phyloP scores from a whole-genome alignment of 148 eudicot genomes.

The Diospyros kaki region DNA sequence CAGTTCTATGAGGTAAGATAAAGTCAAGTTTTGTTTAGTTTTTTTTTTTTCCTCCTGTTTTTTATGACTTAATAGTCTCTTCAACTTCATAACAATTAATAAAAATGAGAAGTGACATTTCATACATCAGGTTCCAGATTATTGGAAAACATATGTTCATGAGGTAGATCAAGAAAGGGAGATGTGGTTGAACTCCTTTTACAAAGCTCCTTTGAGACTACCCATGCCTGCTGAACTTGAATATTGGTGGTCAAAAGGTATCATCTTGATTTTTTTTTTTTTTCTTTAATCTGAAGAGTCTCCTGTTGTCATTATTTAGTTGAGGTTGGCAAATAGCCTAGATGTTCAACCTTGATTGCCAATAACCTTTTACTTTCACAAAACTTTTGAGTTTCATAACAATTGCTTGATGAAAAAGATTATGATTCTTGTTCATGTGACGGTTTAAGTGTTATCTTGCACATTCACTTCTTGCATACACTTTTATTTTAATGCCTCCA shows the following conservation, averaged over 20 bases:
- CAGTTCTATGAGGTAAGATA: conserved; percentile 78
- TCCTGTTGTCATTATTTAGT: neutral
- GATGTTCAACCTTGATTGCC: neutral
- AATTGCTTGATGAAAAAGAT: neutral
- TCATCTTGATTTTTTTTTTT: neutral
- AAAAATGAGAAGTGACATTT: neutral
- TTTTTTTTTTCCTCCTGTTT: neutral
- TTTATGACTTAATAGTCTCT: neutral
- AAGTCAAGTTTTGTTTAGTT: neutral
- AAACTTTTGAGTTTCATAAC: neutral
- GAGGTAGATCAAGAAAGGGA: conserved; percentile 92
- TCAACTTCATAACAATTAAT: neutral
- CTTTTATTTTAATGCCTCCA: neutral
- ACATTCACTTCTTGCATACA: neutral
- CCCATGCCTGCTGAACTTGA: conserved; percentile 97
- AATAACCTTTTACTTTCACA: neutral
- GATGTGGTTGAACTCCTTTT: conserved; percentile 93
- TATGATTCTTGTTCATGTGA: too few species aligned
- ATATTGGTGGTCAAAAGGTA: conserved; percentile 81
- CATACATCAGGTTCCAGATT: conserved; percentile 78
- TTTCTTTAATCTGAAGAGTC: neutral
- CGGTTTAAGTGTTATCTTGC: neutral
- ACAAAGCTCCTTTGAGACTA: conserved; percentile 75
- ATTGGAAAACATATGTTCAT: conserved; percentile 78
- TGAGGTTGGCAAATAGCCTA: neutral